Percentiles rank a stretch among this genome's conserved stretches.
Conservation (phyloP, 225 moss, liverwort and hornwort species). For the Physcomitrellopsis africana region DNA sequence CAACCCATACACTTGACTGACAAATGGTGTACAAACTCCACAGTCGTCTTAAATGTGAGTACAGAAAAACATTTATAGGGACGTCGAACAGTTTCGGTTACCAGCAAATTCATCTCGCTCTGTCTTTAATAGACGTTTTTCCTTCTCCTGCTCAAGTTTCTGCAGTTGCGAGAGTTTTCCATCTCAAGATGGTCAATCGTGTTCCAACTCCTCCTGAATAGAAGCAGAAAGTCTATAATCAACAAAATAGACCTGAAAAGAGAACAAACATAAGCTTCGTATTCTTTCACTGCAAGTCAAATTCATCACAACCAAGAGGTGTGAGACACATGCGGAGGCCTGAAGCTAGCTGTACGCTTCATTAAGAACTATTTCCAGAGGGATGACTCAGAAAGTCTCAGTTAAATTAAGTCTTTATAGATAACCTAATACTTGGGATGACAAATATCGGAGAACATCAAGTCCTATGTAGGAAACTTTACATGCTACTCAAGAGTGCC, state of each 20-base stretch:
- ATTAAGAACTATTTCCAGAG: neutral
- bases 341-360: neutral
- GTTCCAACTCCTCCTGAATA: constrained; percentile 54
- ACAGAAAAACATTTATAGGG: neutral
- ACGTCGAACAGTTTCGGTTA: constrained; percentile 12
- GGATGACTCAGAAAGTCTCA: neutral
- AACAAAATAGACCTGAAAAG: constrained; percentile 35
- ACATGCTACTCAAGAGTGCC: neutral
- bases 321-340: neutral
- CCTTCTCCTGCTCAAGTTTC: constrained; percentile 49
- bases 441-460: neutral
- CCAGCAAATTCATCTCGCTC: constrained; percentile 56
- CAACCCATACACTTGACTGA: neutral
- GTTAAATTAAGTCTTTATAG: neutral
- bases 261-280: neutral
- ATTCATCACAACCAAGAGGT: neutral
- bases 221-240: constrained; percentile 48
- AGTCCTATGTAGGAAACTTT: neutral
- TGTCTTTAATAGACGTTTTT: constrained; percentile 35
- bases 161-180: constrained; percentile 63
- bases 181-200: constrained; percentile 58
- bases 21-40: neutral
- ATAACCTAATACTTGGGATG: neutral
- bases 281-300: neutral
- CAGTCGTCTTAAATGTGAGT: accelerated